Evolutionary conservation across 805 yeast genomes (phyloP), one percentile per base, ranked within the genome.

Genomic region (Candida coleopterorum): DNA sequence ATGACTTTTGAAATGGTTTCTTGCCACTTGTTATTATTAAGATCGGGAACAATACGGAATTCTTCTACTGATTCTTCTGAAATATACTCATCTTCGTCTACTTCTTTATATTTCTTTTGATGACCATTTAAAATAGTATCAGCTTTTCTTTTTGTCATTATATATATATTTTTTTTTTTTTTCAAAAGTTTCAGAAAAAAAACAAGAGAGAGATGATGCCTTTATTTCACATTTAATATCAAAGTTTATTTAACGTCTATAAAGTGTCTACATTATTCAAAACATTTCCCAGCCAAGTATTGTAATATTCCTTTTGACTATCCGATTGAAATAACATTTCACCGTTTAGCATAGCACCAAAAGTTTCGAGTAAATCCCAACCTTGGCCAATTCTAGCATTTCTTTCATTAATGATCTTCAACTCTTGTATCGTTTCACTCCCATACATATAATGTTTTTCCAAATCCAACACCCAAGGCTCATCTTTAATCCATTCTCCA

Each of bases 1-100:
- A 88, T 94, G 3, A 88, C 96, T 35, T 72, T 72, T 32, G 85
- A 79, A 34, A 88, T 86, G 1, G 96, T 85, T 25, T 67, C 64
- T 51, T 82, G 89, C 97, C 97, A 88, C 47, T 40, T 44, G 32
- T 44, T 57, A 39, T 46, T 44, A 24, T 37, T 39, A 2, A 37
- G 17, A 24, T 37, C 42, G 3, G 39, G 17, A 4, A 34, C 16
- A 4, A 20, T n/a, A 4, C 34, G 31, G 8, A 45, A 42, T 11
- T 39, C 25, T 38, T 48, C 52, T 24, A 44, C 43, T 11, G 43
- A 38, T 25, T 42, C 45, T n/a, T 44, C 47, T 16, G 48, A 43
- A 7, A 29, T 18, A 22, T 46, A 43, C n/a, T 29, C 37, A 18
- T 26, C 39, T 14, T 31, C 34, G 10, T 29, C 25, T 16, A 16